Conservation (phyloP, 2,329 filamentous ascomycete genomes). For the Waltergamsia citrina region DNA sequence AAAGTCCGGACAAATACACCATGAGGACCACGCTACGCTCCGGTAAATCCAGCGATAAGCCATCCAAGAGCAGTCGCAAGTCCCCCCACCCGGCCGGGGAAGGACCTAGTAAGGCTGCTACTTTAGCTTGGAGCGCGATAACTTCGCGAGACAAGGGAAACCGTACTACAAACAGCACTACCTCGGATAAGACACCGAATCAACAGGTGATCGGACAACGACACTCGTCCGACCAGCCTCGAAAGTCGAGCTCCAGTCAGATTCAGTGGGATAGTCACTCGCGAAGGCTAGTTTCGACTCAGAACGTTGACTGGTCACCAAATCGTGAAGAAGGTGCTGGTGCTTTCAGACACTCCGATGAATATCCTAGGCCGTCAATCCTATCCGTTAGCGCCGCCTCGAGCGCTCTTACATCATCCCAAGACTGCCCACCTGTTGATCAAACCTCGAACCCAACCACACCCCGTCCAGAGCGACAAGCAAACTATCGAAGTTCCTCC, state of each 20-base stretch:
- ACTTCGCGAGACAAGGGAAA: conserved; percentile 25
- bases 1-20: conserved; percentile 50
- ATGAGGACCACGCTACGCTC: conserved; percentile 54
- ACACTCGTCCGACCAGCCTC: conserved; percentile 19
- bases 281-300: conserved; percentile 34
- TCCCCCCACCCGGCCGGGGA: conserved; percentile 33
- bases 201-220: conserved; percentile 9
- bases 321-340: conserved; percentile 16
- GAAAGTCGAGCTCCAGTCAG: conserved; percentile 20
- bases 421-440: conserved; percentile 4
- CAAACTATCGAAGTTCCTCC: background rate
- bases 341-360: conserved; percentile 26
- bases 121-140: conserved; percentile 48
- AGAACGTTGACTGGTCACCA: conserved; percentile 19
- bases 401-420: conserved; percentile 31
- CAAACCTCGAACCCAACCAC: background rate
- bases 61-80: conserved; percentile 26
- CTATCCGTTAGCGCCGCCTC: conserved; percentile 47
- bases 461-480: background rate
- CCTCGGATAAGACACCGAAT: no score
- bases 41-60: conserved; percentile 32
- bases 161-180: background rate
- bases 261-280: conserved; percentile 46
- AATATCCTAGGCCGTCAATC: conserved; percentile 31
- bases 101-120: conserved; percentile 54